Evolutionary conservation across 2,329 filamentous ascomycete species (phyloP).

Genomic region (Aspergillus uvarum): DNA sequence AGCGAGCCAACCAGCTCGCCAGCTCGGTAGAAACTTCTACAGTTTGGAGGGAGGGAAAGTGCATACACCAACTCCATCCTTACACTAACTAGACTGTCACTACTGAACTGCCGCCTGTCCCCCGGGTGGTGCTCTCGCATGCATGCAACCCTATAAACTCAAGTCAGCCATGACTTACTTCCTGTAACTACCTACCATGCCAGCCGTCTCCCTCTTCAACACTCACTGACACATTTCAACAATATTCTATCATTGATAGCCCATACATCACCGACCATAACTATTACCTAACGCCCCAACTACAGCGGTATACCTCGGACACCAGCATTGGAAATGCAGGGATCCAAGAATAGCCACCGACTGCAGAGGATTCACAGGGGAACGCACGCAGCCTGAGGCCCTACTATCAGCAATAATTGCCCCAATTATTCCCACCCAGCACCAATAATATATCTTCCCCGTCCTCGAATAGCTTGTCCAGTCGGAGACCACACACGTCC

Average conservation of each 20-base stretch:
- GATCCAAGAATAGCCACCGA: background rate
- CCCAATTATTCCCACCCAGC: conserved; percentile 5
- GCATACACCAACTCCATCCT: background rate
- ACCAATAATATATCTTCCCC: background rate
- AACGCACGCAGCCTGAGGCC: background rate
- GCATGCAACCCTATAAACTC: background rate
- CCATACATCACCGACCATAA: background rate
- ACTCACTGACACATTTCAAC: background rate
- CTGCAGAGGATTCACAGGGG: no score
- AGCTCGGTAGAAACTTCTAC: background rate
- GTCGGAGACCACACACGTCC: no score
- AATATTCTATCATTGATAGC: background rate
- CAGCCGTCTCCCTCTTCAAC: background rate
- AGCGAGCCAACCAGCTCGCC: background rate
- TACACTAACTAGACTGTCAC: background rate
- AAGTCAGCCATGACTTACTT: no score
- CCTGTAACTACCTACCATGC: no score
- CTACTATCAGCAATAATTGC: conserved; percentile 4
- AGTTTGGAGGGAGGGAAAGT: background rate
- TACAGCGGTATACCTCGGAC: no score
- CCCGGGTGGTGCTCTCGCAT: background rate
- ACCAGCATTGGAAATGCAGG: background rate
- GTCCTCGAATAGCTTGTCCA: background rate
- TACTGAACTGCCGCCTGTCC: background rate
- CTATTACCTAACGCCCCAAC: no score